Evolutionary conservation across 192 early-diverging fungal genomes (phyloP).

Genomic region (Podila verticillata): DNA sequence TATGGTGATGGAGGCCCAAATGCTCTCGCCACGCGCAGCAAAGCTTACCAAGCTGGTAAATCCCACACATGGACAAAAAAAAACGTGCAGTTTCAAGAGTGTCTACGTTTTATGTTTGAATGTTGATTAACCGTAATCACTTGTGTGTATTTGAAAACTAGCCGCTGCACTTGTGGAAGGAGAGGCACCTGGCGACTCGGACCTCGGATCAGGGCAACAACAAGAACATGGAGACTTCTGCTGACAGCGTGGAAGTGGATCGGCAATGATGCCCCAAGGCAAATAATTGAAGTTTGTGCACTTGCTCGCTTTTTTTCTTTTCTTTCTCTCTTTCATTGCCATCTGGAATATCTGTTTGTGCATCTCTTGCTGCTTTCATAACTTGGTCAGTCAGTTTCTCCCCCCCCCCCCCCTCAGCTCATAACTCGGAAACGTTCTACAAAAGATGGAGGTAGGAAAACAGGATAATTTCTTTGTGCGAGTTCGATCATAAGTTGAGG

Average conservation of each 20-base stretch:
- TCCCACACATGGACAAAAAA: too few species aligned
- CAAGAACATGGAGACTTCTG: neutral
- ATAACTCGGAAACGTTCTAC: too few species aligned
- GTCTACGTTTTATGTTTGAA: neutral
- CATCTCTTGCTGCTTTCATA: too few species aligned
- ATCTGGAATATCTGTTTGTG: too few species aligned
- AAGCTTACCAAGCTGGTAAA: conserved; percentile 32
- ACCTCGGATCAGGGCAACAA: neutral
- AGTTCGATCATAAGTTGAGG: too few species aligned
- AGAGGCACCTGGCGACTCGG: neutral
- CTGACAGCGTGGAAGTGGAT: conserved; percentile 19
- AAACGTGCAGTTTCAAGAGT: neutral
- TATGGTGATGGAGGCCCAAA: conserved; percentile 14
- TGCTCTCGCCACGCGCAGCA: conserved; percentile 16
- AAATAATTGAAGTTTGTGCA: conserved; percentile 5
- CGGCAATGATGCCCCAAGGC: too few species aligned
- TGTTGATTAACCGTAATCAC: neutral
- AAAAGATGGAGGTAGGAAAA: too few species aligned
- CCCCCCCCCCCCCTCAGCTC: too few species aligned
- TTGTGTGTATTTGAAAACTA: neutral
- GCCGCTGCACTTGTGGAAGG: neutral
- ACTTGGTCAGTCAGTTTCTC: too few species aligned
- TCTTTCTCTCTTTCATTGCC: neutral
- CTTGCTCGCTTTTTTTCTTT: neutral
- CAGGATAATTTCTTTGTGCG: too few species aligned